These are phyloP conservation scores for Bacidia gigantensis DNA, from an alignment of 495 filamentous ascomycete species.

Conservation along the genomic window DNA sequence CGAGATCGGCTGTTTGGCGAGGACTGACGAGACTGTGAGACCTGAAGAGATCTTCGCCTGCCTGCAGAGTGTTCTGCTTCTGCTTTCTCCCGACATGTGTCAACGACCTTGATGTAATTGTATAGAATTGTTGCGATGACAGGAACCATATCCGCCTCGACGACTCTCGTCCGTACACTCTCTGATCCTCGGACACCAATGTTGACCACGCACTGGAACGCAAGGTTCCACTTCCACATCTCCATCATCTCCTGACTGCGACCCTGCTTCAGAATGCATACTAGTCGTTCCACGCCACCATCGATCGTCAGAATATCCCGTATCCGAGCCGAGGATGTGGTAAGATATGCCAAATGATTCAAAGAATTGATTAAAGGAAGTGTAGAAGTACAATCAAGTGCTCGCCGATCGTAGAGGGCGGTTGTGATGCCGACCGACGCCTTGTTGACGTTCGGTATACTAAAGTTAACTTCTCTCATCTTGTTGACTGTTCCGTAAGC, in stretches of 20 bases:
- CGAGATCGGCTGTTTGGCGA: slow-evolving; percentile 28
- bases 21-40: slow-evolving; percentile 24
- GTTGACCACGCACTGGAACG: slow-evolving; percentile 97
- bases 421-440: slow-evolving; percentile 98
- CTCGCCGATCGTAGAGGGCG: slow-evolving; percentile 91
- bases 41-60: slow-evolving; percentile 23
- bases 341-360: slow-evolving; percentile 95
- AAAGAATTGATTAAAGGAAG: slow-evolving; percentile 95
- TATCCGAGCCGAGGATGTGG: slow-evolving; percentile 95
- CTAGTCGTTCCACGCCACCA: slow-evolving; percentile 88
- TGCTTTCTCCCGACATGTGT: slow-evolving; percentile 73
- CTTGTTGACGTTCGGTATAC: slow-evolving; percentile 99
- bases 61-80: slow-evolving; percentile 50
- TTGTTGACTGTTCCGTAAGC: slow-evolving; percentile 20
- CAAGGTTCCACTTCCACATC: slow-evolving; percentile 99
- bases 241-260: slow-evolving; percentile 96
- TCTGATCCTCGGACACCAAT: slow-evolving; percentile 95
- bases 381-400: slow-evolving; percentile 95
- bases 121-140: slow-evolving; percentile 98
- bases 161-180: slow-evolving; percentile 79
- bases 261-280: slow-evolving; percentile 95
- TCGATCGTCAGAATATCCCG: slow-evolving; percentile 95
- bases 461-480: slow-evolving; percentile 99
- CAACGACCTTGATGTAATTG: slow-evolving; percentile 94
- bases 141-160: slow-evolving; percentile 97